Evolutionary conservation across 2,329 filamentous ascomycete genomes (phyloP).

Genomic region (Lecanicillium sp.): DNA sequence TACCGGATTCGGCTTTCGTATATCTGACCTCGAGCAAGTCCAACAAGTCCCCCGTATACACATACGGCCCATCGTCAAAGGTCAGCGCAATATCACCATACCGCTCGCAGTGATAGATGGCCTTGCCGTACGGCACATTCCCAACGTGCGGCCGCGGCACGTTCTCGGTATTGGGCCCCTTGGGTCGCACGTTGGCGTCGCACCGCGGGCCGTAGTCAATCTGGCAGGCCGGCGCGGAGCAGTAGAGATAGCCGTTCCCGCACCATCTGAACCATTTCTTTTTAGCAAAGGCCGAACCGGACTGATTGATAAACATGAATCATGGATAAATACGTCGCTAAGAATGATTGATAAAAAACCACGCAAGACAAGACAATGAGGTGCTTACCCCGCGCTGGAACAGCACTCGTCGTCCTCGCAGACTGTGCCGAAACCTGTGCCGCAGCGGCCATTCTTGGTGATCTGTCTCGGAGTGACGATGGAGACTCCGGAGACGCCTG

Average conservation of each 20-base stretch:
- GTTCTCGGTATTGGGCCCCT: constrained; percentile 47
- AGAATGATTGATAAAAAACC: neutral
- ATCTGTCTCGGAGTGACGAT: neutral
- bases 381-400: constrained; percentile 35
- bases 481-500: neutral
- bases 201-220: constrained; percentile 56
- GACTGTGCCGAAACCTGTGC: constrained; percentile 29
- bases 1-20: too few species aligned
- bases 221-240: constrained; percentile 55
- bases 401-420: constrained; percentile 34
- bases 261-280: constrained; percentile 45
- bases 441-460: constrained; percentile 36
- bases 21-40: constrained; percentile 28
- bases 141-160: constrained; percentile 49
- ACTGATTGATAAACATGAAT: neutral
- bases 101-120: constrained; percentile 35
- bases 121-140: constrained; percentile 48
- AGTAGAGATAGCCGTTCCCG: constrained; percentile 49
- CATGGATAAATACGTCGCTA: too few species aligned
- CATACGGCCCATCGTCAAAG: constrained; percentile 41
- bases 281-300: neutral
- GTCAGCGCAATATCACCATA: constrained; percentile 37
- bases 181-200: constrained; percentile 49
- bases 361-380: neutral
- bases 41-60: constrained; percentile 37